Evolutionary conservation across 176 grass and related monocot genomes (phyloP), one percentile per base, ranked within the genome.

Genomic region (bread wheat (Triticum aestivum)): DNA sequence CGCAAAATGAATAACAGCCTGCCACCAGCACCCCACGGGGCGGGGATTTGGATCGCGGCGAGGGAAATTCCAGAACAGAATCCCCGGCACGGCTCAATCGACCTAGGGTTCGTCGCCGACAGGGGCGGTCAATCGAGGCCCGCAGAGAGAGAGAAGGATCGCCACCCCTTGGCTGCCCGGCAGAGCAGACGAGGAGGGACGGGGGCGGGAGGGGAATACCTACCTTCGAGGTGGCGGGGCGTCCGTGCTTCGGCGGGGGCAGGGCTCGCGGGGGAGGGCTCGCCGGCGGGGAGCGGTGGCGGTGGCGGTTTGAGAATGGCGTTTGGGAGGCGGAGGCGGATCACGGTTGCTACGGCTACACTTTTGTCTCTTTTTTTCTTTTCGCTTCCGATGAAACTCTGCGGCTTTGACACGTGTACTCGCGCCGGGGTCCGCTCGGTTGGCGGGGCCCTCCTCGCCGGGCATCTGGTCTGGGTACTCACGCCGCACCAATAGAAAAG

Each of bases 321-420:
- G 35, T 23, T 71, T 4, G 38, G 72, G 24, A 18, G 73, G 73
- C 73, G 44, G 54, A 58, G 54, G 54, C 54, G 54, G 73, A 75
- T 75, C 73, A 30, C 73, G 73, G 73, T 75, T 52, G 73, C 73
- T 52, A 75, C 73, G 73, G 73, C 73, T 75, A 75, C 73, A 30
- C 73, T 75, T 75, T 75, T 51, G 73, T 51, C 73, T 30, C 9
- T 69, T 75, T 75, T 75, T 73, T 26, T 47, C 11, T 75, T 18
- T 2, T 68, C n/a, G 6, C 54, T 8, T 58, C 54, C 3, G 18
- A 8, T 34, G 10, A 69, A 69, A 9, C 24, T 30, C 44, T 51
- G 44, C 4, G 1, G 1, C 9, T 30, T 52, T 30, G 73, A 75
- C 73, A 75, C 73, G 0, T 75, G 73, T 47, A 2, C 8, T 29